Conservation (phyloP, 805 yeast genomes). For the Suhomyces prunicola region DNA sequence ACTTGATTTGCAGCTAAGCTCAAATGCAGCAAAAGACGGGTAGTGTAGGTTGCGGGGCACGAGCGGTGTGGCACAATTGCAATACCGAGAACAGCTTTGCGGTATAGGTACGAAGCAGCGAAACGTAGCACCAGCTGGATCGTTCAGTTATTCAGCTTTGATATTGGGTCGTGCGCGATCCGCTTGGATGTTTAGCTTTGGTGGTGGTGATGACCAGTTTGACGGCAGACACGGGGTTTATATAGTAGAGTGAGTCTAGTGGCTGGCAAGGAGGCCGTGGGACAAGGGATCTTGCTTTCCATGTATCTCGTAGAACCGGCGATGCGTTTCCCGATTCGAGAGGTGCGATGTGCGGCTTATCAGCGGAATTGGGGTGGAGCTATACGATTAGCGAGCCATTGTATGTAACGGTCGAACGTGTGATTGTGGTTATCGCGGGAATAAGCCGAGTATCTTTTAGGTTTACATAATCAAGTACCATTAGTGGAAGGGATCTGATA, state of each 20-base stretch:
- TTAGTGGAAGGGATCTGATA: no score
- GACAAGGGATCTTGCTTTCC: background rate
- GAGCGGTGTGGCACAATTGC: background rate
- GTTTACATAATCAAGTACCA: no score
- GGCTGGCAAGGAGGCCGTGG: background rate
- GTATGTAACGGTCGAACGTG: no score
- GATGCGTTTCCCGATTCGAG: background rate
- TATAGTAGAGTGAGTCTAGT: background rate
- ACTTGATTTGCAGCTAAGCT: background rate
- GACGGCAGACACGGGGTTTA: background rate
- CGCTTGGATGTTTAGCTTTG: background rate
- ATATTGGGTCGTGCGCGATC: background rate
- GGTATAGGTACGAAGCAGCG: background rate
- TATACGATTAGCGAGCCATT: background rate
- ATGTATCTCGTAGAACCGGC: background rate
- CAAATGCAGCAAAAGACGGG: background rate
- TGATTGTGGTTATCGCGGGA: no score
- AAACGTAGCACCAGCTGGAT: background rate
- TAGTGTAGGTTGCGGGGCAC: background rate
- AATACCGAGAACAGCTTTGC: background rate
- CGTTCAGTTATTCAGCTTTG: background rate
- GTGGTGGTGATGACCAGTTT: background rate
- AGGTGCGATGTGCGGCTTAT: background rate
- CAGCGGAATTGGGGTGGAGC: background rate
- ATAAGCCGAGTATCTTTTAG: no score